Percentiles rank a stretch among this genome's conserved stretches.
phyloP scores from a whole-genome alignment of 257 asterid genomes.

The Penstemon barbatus region DNA sequence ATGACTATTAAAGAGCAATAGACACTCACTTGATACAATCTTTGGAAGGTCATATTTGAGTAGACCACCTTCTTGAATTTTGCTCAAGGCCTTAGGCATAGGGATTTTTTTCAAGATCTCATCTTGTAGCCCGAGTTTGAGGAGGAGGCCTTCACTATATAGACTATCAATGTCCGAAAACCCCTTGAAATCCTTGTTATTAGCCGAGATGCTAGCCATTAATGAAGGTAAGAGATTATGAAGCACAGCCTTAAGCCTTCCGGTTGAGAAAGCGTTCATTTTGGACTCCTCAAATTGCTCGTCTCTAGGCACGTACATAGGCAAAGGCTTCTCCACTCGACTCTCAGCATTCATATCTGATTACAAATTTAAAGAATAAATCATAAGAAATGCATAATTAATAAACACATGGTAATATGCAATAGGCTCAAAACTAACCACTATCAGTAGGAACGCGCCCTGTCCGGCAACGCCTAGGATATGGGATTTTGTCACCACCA shows the following conservation, averaged over 20 bases:
- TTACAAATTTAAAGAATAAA: not conserved
- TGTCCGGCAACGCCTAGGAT: slow-evolving; percentile 90
- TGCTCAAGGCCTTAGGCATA: slow-evolving; percentile 70
- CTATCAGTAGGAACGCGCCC: slow-evolving; percentile 75
- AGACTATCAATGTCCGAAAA: slow-evolving; percentile 87
- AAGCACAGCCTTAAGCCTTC: slow-evolving; percentile 85
- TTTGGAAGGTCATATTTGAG: slow-evolving; percentile 85
- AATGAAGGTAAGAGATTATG: slow-evolving; percentile 78
- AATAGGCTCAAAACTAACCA: slow-evolving; percentile 43
- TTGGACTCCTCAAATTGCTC: slow-evolving; percentile 96
- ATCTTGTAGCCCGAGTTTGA: slow-evolving; percentile 78
- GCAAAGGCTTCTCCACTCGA: slow-evolving; percentile 93
- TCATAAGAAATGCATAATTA: slow-evolving; percentile 2
- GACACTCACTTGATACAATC: slow-evolving; percentile 71
- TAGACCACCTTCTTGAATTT: slow-evolving; percentile 69
- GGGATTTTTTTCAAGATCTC: slow-evolving; percentile 72
- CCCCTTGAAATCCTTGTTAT: slow-evolving; percentile 77
- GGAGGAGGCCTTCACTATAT: slow-evolving; percentile 78
- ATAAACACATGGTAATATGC: not conserved
- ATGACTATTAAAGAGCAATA: not conserved
- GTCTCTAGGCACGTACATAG: slow-evolving; percentile 91
- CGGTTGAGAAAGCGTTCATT: slow-evolving; percentile 73
- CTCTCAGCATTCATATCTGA: slow-evolving; percentile 74
- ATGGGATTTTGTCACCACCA: slow-evolving; percentile 71
- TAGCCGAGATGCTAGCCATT: slow-evolving; percentile 77